A percentile compares a stretch with the other conserved stretches of the same genome.
Evolutionary conservation across 2,329 filamentous ascomycete genomes (phyloP).

Genomic region (Orbilia brochopaga): DNA sequence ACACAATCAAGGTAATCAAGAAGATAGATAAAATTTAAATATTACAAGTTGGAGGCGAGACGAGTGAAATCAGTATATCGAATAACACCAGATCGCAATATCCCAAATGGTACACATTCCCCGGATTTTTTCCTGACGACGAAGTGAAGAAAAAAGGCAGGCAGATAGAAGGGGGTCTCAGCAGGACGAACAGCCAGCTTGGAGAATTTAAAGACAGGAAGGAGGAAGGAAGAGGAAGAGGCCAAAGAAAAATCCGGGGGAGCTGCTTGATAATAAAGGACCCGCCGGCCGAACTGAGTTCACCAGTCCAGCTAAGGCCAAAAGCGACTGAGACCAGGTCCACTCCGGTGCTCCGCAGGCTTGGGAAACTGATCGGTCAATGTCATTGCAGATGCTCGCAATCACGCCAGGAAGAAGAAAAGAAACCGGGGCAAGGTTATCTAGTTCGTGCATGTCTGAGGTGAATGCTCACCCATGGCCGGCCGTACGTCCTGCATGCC

Average conservation of each 20-base stretch:
- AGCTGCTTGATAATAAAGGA: conserved; percentile 50
- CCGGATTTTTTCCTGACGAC: conserved; percentile 23
- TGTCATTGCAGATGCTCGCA: conserved; percentile 30
- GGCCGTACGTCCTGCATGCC: conserved; percentile 16
- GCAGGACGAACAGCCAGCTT: conserved; percentile 21
- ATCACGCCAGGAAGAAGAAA: not conserved
- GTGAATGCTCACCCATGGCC: not conserved
- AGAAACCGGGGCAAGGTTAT: conserved; percentile 3
- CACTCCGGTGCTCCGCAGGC: conserved; percentile 24
- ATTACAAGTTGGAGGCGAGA: not conserved
- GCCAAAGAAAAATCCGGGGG: conserved; percentile 42
- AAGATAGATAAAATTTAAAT: conserved; percentile 12
- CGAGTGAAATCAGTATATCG: conserved; percentile 35
- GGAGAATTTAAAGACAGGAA: not conserved
- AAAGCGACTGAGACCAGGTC: conserved; percentile 43
- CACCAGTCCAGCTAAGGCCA: conserved; percentile 18
- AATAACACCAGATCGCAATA: conserved; percentile 50
- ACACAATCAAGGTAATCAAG: conserved; percentile 7
- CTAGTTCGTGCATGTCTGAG: not conserved
- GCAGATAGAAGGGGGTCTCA: conserved; percentile 28
- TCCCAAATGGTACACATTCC: conserved; percentile 51
- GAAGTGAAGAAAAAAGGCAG: conserved; percentile 17
- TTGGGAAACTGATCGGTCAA: conserved; percentile 18
- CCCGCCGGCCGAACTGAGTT: conserved; percentile 14
- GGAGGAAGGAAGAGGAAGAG: conserved; percentile 28